Evolutionary conservation across 2,329 filamentous ascomycete species (phyloP), one percentile per base, ranked within the genome.

Genomic region (Cladosporium sp.): DNA sequence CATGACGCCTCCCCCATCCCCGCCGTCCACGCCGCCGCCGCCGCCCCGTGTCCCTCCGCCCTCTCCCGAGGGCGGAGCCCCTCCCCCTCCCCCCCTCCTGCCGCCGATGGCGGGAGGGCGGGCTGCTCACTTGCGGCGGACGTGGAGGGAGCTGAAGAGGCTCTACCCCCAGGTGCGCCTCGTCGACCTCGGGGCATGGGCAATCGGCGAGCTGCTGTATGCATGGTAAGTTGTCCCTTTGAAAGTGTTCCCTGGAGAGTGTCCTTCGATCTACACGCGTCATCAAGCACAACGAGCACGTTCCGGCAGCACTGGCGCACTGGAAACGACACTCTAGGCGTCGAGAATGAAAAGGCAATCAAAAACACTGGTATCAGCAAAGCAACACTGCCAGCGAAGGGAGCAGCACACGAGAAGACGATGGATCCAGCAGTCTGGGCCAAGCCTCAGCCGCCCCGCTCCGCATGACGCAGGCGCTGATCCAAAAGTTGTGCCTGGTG

Each of bases 381-480:
- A n/a, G n/a, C 19, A 42, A 15, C 39, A 24, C 19, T 20, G 24
- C 19, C 20, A 22, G 6, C 19, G 10, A 42, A 24, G 19, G 39
- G n/a, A 3, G 20, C 24, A 20, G 15, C 24, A 20, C 39, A 42
- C 2, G 19, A 22, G 12, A 42, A 15, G 40, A 45, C 42, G 42
- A 32, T 32, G 28, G 28, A 32, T 32, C 28, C 28, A 32, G 8
- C 28, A 32, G 8, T 24, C 40, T 20, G 40, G 40, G 52, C 52
- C 52, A 55, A 55, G 52, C 40, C 45, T 20, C 45, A 48, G 28
- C 45, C 52, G 45, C 45, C 28, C 45, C 45, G 45, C 45, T 28
- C 28, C 15, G 28, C 20, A 55, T 55, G 52, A 55, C 52, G 52
- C 52, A 55, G 52, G n/a, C n/a, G n/a, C n/a, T 32, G 9, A 17